A percentile compares a stretch with the other conserved stretches of the same genome.
Conservation (phyloP, 306 rosid species). For the Vicia villosa region DNA sequence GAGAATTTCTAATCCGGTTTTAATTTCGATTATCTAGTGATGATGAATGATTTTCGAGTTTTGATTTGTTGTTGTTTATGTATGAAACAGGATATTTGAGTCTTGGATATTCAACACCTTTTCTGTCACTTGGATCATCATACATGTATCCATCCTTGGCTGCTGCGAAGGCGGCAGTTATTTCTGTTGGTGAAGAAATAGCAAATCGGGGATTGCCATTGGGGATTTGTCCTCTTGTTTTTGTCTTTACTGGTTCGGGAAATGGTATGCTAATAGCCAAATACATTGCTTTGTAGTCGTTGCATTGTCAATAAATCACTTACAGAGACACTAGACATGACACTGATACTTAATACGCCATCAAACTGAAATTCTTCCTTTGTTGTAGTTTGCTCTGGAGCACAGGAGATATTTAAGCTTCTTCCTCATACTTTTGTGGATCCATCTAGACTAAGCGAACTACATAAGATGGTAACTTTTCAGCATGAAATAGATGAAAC, state of each 20-base stretch:
- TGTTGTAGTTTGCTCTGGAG: conserved; percentile 80
- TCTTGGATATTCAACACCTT: conserved; percentile 97
- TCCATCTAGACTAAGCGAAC: conserved; percentile 62
- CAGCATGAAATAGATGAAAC: not conserved
- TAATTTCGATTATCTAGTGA: not conserved
- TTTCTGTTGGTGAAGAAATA: conserved; percentile 93
- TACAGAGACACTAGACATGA: not conserved
- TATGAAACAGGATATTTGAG: conserved; percentile 66
- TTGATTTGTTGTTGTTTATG: conserved; percentile 25
- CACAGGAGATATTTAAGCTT: conserved; percentile 89
- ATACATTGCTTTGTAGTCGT: not conserved
- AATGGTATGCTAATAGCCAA: conserved; percentile 54
- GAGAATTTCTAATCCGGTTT: conserved; percentile 32
- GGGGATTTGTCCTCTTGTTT: conserved; percentile 89
- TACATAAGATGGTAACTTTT: conserved; percentile 55
- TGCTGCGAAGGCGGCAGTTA: conserved; percentile 95
- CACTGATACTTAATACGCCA: not conserved
- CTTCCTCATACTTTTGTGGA: conserved; percentile 90
- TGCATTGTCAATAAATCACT: not conserved
- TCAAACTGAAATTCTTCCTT: conserved; percentile 17
- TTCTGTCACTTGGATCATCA: conserved; percentile 88
- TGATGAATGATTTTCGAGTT: conserved; percentile 1
- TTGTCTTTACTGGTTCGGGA: conserved; percentile 92
- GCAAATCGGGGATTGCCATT: conserved; percentile 76
- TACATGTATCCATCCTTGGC: conserved; percentile 94